phyloP scores from a whole-genome alignment of 768 basidiomycete genomes.

The Mycena sanguinolenta region DNA sequence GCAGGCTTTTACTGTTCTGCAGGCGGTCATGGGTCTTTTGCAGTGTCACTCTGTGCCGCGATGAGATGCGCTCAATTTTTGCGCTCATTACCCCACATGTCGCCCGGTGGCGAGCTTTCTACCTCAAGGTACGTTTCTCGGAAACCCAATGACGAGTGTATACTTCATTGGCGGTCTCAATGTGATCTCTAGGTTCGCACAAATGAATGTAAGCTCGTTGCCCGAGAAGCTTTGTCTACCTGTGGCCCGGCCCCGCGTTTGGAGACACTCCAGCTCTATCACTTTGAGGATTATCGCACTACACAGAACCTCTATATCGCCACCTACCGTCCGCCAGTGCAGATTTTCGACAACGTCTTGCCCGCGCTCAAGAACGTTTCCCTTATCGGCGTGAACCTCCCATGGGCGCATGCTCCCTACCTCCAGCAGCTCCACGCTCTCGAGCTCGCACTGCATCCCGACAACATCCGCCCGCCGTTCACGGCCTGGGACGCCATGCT shows the following conservation, averaged over 20 bases:
- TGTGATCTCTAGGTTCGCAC: slow-evolving; percentile 57
- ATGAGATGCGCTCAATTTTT: slow-evolving; percentile 63
- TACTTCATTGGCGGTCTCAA: neutral
- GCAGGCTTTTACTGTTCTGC: neutral
- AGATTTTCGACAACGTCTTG: slow-evolving; percentile 66
- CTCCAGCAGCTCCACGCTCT: slow-evolving; percentile 62
- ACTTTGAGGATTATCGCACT: slow-evolving; percentile 70
- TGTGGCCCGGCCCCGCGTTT: slow-evolving; percentile 69
- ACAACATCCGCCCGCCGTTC: slow-evolving; percentile 70
- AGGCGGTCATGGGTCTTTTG: neutral
- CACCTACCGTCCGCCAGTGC: slow-evolving; percentile 70
- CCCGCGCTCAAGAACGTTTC: slow-evolving; percentile 68
- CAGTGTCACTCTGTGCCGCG: slow-evolving; percentile 62
- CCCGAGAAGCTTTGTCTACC: slow-evolving; percentile 63
- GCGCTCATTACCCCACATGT: slow-evolving; percentile 61
- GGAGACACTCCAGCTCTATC: slow-evolving; percentile 73
- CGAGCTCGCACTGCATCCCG: slow-evolving; percentile 72
- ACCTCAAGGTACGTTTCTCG: slow-evolving; percentile 54
- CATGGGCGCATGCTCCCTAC: slow-evolving; percentile 66
- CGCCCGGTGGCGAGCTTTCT: slow-evolving; percentile 68
- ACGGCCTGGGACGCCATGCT: slow-evolving; percentile 68
- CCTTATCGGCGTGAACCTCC: slow-evolving; percentile 77
- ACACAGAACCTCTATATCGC: slow-evolving; percentile 63
- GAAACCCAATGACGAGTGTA: neutral
- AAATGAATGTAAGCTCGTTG: slow-evolving; percentile 68